Conservation (phyloP, 2,329 filamentous ascomycete genomes). For the Tympanopsis confertula region DNA sequence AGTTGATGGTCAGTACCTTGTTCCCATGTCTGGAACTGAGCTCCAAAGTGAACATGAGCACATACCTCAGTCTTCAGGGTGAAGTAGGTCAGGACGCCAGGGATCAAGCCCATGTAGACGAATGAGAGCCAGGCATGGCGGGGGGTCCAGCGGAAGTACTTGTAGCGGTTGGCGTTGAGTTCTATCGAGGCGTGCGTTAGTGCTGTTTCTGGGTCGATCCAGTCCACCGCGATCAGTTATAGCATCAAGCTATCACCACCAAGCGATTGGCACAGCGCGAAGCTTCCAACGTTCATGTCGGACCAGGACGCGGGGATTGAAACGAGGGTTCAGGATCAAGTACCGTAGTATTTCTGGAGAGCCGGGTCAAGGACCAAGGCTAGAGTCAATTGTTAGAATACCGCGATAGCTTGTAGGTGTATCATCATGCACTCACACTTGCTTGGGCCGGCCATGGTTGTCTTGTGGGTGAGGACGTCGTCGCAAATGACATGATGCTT, state of each 20-base stretch:
- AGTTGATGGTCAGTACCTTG: constrained; percentile 5
- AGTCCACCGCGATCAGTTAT: not conserved
- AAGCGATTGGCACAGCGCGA: not conserved
- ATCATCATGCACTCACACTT: not conserved
- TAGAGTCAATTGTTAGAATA: not conserved
- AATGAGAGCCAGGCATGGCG: constrained; percentile 72
- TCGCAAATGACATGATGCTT: no score
- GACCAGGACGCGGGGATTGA: not conserved
- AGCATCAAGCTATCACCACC: not conserved
- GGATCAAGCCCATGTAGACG: constrained; percentile 64
- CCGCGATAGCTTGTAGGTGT: not conserved
- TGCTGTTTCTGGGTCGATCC: not conserved
- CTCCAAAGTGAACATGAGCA: constrained; percentile 10
- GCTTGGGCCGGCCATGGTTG: constrained; percentile 1
- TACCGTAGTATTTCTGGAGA: constrained; percentile 1
- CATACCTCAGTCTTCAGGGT: constrained; percentile 80
- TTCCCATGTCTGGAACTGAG: not conserved
- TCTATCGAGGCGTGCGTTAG: constrained; percentile 34
- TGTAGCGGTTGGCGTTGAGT: constrained; percentile 74
- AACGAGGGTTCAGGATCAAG: not conserved
- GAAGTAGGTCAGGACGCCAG: constrained; percentile 56
- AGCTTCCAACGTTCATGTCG: not conserved
- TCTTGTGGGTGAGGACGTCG: no score
- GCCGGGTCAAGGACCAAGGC: constrained; percentile 1
- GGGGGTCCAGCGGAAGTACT: constrained; percentile 89